Conservation (phyloP, 2,329 filamentous ascomycete species). For the Laburnicola sp. region DNA sequence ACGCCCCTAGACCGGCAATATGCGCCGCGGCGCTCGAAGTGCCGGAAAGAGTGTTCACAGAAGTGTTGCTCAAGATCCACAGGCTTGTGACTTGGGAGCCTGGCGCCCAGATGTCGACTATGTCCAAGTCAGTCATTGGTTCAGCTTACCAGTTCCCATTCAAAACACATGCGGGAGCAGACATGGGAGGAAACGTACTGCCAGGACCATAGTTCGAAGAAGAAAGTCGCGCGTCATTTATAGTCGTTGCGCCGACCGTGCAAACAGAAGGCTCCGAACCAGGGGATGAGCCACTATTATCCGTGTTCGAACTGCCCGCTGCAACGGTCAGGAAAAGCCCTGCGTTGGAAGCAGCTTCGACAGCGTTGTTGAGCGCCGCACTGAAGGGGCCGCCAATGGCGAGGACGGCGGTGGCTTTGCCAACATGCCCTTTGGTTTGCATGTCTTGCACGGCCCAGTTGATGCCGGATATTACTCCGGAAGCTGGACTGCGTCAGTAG, state of each 20-base stretch:
- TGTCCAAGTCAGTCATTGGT: not conserved
- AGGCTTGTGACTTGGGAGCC: conserved; percentile 46
- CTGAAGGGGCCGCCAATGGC: conserved; percentile 27
- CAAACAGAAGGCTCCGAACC: conserved; percentile 35
- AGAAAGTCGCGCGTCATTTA: conserved; percentile 9
- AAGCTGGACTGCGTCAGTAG: conserved; percentile 2
- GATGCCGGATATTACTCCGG: conserved; percentile 18
- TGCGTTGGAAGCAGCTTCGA: conserved; percentile 22
- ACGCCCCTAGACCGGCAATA: conserved; percentile 27
- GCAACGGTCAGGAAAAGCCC: conserved; percentile 35
- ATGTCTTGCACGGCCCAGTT: conserved; percentile 26
- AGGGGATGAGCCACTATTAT: conserved; percentile 31
- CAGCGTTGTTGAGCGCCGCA: conserved; percentile 28
- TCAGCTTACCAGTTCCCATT: too few relatives aligned
- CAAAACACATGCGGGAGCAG: not conserved
- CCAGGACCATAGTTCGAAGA: conserved; percentile 22
- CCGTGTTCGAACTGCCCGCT: conserved; percentile 30
- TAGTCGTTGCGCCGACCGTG: conserved; percentile 30
- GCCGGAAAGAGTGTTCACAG: conserved; percentile 14
- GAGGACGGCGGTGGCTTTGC: conserved; percentile 19
- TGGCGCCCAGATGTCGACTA: conserved; percentile 40
- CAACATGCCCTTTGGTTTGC: conserved; percentile 19
- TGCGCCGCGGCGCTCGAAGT: conserved; percentile 29
- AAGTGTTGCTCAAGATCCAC: conserved; percentile 39
- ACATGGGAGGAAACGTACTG: conserved; percentile 7